phyloP scores from a whole-genome alignment of 23 red algal species.

The Gracilaria domingensis region DNA sequence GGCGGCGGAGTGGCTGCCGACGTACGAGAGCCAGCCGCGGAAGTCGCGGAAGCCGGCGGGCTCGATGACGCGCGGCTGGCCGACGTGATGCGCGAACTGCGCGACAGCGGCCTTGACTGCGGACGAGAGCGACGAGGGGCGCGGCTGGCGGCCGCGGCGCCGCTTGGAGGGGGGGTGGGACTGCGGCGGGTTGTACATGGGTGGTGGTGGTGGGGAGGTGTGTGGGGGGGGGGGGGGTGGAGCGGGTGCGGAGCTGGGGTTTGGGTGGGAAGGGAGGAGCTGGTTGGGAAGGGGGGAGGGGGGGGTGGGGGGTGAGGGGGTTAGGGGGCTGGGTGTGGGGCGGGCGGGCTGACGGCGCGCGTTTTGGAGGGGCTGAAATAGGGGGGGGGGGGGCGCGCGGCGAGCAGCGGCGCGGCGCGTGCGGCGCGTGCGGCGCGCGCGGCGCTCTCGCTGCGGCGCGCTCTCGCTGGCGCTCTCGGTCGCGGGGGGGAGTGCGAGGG shows the following conservation, averaged over 20 bases:
- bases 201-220: neutral
- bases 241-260: neutral
- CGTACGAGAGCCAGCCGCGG: conserved; percentile 47
- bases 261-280: neutral
- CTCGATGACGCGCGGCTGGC: conserved; percentile 38
- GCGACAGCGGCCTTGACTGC: conserved; percentile 7
- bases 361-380: no score
- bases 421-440: neutral
- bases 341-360: no score
- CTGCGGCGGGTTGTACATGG: conserved; percentile 1
- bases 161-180: conserved; percentile 12
- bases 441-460: no score
- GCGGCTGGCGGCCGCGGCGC: conserved; percentile 53
- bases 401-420: neutral
- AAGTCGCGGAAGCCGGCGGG: conserved; percentile 69
- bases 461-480: no score
- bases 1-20: conserved; percentile 5
- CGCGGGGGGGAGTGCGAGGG: neutral
- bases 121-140: conserved; percentile 48
- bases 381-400: neutral
- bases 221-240: neutral
- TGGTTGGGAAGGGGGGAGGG: neutral
- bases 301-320: neutral
- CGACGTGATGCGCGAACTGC: conserved; percentile 31
- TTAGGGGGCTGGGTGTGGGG: neutral